Base-by-base conservation (phyloP, 1,139 yeast genomes). In the Taiozyma onychis region DNA sequence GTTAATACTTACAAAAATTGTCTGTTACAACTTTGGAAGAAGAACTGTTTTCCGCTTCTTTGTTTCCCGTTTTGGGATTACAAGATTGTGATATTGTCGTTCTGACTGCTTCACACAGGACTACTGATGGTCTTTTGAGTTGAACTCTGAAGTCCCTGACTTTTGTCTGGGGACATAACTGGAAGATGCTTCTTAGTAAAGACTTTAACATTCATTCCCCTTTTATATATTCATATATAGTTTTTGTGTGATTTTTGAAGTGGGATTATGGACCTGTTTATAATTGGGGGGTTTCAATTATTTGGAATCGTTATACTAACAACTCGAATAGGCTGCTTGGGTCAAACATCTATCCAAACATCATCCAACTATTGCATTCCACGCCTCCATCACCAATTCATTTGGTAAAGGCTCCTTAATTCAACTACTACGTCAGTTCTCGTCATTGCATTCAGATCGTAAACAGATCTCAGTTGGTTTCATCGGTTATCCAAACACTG, bases 21-120 rank as follows among this genome's bases (percentile, higher is more conserved):
- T 85, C 97, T 89, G 97, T 90, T 90, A 90, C 91, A 81, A 84
- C 93, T 81, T 86, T 90, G 97, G 97, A 77, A 90, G 81, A 90
- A 66, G 62, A 77, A 87, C 71, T 63, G 73, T 74, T 69, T 73
- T 76, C 84, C 83, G 77, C 77, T 66, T 71, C 65, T 60, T 70
- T 66, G 66, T 61, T 63, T 69, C 74, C 68, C 74, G 73, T 75
- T 60, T 50, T 60, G 65, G 57, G 54, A 32, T 26, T 22, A 49
- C 46, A 44, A 51, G 59, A 48, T 56, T 48, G 54, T 52, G 57
- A 52, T 37, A 34, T 16, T 39, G 51, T 56, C 63, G 62, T 58
- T 60, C 48, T 60, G 62, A 54, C 51, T 44, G 27, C 39, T 28
- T 55, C 59, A 50, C 55, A 43, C 49, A 59, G 65, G 62, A 48